Percentiles rank a stretch among this genome's conserved stretches.
Conservation (phyloP, 2,329 filamentous ascomycete genomes). For the Ophiosphaerella korrae region DNA sequence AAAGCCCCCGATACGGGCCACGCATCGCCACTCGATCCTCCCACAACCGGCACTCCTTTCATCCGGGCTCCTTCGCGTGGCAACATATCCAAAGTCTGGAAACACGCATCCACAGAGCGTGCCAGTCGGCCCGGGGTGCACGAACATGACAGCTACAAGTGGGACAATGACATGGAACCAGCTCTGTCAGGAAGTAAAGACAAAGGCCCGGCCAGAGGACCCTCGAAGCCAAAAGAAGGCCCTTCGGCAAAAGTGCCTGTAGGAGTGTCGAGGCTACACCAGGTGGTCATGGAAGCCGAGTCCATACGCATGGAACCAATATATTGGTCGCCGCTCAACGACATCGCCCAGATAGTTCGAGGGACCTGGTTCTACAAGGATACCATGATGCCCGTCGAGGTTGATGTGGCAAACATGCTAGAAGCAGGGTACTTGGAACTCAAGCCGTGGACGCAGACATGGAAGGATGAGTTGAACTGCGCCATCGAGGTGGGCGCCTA, state of each 20-base stretch:
- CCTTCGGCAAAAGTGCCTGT: conserved; percentile 72
- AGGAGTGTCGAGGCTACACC: conserved; percentile 85
- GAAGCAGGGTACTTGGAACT: conserved; percentile 90
- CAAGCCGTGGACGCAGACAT: conserved; percentile 87
- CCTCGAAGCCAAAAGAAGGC: conserved; percentile 32
- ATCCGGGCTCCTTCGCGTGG: conserved; percentile 55
- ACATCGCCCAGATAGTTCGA: conserved; percentile 79
- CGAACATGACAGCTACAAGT: conserved; percentile 54
- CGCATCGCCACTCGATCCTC: conserved; percentile 33
- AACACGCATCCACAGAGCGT: conserved; percentile 27
- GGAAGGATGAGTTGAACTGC: conserved; percentile 87
- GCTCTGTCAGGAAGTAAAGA: conserved; percentile 37
- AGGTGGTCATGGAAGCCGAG: conserved; percentile 75
- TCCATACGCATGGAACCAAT: conserved; percentile 83
- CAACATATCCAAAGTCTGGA: conserved; percentile 34
- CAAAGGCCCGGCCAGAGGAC: conserved; percentile 27
- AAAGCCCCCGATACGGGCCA: conserved; percentile 38
- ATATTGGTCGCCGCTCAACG: conserved; percentile 95
- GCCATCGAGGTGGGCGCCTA: conserved; percentile 87
- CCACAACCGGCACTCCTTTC: conserved; percentile 58
- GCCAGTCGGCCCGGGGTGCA: conserved; percentile 44
- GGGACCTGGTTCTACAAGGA: conserved; percentile 98
- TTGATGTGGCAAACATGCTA: conserved; percentile 84
- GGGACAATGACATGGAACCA: conserved; percentile 51
- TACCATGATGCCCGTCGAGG: conserved; percentile 87